Conservation (phyloP, 148 eudicot species). For the Suaeda aralocaspica region DNA sequence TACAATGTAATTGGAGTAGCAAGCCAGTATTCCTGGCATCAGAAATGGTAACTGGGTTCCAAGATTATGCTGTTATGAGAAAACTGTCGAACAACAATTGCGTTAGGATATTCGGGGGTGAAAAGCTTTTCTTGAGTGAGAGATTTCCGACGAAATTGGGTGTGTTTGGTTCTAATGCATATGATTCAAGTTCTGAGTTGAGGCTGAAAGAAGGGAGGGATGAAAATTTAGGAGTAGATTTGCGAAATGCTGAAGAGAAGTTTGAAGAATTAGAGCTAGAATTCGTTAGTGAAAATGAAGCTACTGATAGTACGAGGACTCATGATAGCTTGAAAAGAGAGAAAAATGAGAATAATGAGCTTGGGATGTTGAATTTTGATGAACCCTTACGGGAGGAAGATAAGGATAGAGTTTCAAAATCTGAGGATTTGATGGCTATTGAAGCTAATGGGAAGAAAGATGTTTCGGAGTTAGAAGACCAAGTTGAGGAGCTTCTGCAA, state of each 20-base stretch:
- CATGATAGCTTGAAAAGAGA: neutral
- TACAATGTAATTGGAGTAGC: slow-evolving; percentile 2
- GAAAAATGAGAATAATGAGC: slow-evolving; percentile 3
- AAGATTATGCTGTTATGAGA: neutral
- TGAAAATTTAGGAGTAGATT: slow-evolving; percentile 3
- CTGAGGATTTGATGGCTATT: slow-evolving; percentile 29
- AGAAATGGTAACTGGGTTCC: neutral
- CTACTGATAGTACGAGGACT: neutral
- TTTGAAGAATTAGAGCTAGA: neutral
- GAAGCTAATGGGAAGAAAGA: slow-evolving; percentile 16
- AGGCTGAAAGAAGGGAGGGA: slow-evolving; percentile 29
- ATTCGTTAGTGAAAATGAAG: slow-evolving; percentile 4
- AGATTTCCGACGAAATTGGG: slow-evolving; percentile 11
- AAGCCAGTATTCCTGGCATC: slow-evolving; percentile 8
- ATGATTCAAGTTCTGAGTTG: slow-evolving; percentile 21
- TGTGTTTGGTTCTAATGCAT: slow-evolving; percentile 26
- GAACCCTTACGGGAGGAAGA: slow-evolving; percentile 15
- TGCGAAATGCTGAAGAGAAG: slow-evolving; percentile 8
- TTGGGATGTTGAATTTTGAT: neutral
- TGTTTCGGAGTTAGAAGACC: slow-evolving; percentile 21
- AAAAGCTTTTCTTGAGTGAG: neutral
- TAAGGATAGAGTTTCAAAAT: slow-evolving; percentile 9
- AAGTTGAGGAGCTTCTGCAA: neutral
- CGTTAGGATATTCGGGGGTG: neutral
- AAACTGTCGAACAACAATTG: neutral